Evolutionary conservation across 177 flowering plant species (phyloP), one percentile per base, ranked within the genome.

Genomic region (Vitis hybrid): DNA sequence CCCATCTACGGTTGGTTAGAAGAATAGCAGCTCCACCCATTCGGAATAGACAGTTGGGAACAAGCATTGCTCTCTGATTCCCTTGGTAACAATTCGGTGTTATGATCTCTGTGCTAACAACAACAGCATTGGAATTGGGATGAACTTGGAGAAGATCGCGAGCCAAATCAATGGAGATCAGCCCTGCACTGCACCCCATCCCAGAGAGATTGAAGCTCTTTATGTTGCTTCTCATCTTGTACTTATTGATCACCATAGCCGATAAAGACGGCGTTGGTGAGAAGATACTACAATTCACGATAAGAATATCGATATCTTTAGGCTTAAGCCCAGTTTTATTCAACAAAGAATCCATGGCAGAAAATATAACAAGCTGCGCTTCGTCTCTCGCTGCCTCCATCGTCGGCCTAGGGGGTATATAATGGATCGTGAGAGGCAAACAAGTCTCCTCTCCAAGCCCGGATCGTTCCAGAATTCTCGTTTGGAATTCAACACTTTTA

Each of bases 161-260:
- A 23, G 90, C 90, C n/a, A 88, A 67, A 68, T 88, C 89, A 15
- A 88, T 78, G 1, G 92, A 85, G 11, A 88, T 83, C 3, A 88
- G 19, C 3, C 92, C 84, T 0, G 90, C 92, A 60, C 90, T 86
- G 68, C 92, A 88, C 1, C 92, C 92, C 92, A 88, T 88, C 0
- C 91, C 91, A 12, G 89, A 86, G 18, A 87, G 79, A 64, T 87
- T 87, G 17, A 80, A 87, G 77, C 87, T 88, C 69, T 74, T 81
- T 0, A 86, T 76, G 68, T 88, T 88, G 72, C 91, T 83, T 49
- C 91, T 76, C 56, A 88, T 80, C 75, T 83, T 86, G 82, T 86
- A 88, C 63, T 86, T 86, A 52, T 88, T 88, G 11, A 88, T 77
- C 8, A 88, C 78, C 91, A 88, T 88, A 4, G 91, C 87, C 0